Evolutionary conservation across 2,329 filamentous ascomycete genomes (phyloP), one percentile per base, ranked within the genome.

Genomic region (Septoria petroselini): DNA sequence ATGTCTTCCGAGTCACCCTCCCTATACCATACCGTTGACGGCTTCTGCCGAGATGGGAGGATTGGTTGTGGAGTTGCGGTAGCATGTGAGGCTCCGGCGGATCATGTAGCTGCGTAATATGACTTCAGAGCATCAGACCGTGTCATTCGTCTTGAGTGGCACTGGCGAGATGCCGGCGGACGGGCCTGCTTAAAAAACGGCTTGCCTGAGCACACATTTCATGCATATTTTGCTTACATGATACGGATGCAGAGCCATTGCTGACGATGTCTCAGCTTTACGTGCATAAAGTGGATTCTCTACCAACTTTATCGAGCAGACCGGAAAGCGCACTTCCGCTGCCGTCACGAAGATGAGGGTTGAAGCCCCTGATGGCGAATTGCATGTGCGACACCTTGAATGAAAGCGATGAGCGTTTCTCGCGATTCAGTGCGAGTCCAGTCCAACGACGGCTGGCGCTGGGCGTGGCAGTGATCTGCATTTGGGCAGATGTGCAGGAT

Each of bases 41-140:
- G 58, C 54, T 58, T 53, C 51, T 53, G 53, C 56, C 52, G 30
- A 43, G 23, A 47, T 53, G 66, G 66, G 52, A 69, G 55, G 67
- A 69, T 67, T 63, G 63, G 65, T 69, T 68, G 67, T 68, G 66
- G 64, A 68, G 66, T 67, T 66, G 51, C 53, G 34, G 53, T 37
- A 53, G 61, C 58, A 53, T 59, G 55, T 50, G 35, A 58, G 12
- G 48, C 52, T 52, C 50, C 50, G 52, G 57, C 31, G 42, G 46
- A 59, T 30, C 45, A 47, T 55, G 56, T 56, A 44, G 54, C 50
- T 45, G 52, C 48, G 55, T 62, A 44, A 65, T 67, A 52, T 55
- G 62, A 59, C 59, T 68, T 66, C 66, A 59, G 66, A 62, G 66
- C 63, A 54, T 50, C 48, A 46, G 48, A 54, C 45, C 50, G 47